phyloP scores from a whole-genome alignment of 345 rosid genomes.

The Diplotaxis tenuifolia region DNA sequence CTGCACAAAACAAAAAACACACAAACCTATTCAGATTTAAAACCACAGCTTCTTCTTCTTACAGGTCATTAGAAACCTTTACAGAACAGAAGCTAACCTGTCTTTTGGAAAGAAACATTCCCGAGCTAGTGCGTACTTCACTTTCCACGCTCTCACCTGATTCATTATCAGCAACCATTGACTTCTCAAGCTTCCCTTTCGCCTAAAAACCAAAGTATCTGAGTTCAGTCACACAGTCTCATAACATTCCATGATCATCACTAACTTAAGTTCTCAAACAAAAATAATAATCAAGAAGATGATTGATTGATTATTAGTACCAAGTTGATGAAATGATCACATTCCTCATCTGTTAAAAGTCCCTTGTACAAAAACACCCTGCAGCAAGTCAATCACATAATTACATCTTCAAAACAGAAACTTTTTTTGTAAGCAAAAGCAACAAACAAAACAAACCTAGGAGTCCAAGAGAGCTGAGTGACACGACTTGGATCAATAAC shows the following conservation, averaged over 20 bases:
- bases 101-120: conserved; percentile 73
- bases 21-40: not conserved
- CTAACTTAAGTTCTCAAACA: not conserved
- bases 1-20: too few species aligned
- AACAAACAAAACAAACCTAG: too few species aligned
- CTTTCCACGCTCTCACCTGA: conserved; percentile 77
- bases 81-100: conserved; percentile 50
- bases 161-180: conserved; percentile 91
- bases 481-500: conserved; percentile 73
- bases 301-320: conserved; percentile 33
- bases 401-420: not conserved
- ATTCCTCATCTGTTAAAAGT: conserved; percentile 69
- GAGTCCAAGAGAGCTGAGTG: too few species aligned
- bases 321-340: conserved; percentile 81
- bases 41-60: not conserved
- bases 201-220: conserved; percentile 14
- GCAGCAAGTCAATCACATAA: conserved; percentile 23
- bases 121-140: conserved; percentile 91
- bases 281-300: not conserved
- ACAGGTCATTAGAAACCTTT: not conserved
- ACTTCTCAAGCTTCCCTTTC: too few species aligned
- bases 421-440: not conserved
- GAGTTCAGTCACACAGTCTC: not conserved
- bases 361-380: conserved; percentile 80
- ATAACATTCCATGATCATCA: conserved; percentile 2